Conservation (phyloP, 345 rosid species). For the Fremontodendron californicum region DNA sequence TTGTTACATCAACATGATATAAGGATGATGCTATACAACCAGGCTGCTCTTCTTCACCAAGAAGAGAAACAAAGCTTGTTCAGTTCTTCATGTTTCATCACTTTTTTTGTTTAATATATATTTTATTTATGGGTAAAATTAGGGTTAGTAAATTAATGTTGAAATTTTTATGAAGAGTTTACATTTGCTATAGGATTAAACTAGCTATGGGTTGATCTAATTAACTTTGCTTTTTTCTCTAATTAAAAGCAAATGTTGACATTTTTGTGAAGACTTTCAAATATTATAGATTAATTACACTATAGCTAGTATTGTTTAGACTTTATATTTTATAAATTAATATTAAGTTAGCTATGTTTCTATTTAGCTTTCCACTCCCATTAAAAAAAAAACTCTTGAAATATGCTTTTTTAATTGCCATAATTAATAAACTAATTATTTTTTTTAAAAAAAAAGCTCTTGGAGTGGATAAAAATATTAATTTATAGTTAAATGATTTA, state of each 20-base stretch:
- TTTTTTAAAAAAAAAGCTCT: background rate
- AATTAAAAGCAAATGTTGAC: background rate
- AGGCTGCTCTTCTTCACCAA: background rate
- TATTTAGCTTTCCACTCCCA: background rate
- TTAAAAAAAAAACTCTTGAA: background rate
- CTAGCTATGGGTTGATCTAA: background rate
- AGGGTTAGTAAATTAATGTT: background rate
- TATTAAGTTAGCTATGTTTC: too few relatives aligned
- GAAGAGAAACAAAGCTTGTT: background rate
- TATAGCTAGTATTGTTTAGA: background rate
- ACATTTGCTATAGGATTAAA: background rate
- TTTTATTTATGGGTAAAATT: background rate
- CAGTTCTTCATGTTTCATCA: background rate
- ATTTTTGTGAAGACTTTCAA: background rate
- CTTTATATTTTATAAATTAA: background rate
- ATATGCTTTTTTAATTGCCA: background rate
- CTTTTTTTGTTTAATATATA: background rate
- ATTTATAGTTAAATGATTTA: too few relatives aligned
- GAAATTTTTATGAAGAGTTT: background rate
- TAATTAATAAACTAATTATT: background rate
- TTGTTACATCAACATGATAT: background rate
- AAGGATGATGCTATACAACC: background rate
- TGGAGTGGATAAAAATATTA: background rate
- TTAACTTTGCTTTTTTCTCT: background rate
- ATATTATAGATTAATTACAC: background rate